These are phyloP conservation scores for Rhizopus stolonifer DNA, from an alignment of 371 early-diverging fungal genomes.

Conservation along the genomic window DNA sequence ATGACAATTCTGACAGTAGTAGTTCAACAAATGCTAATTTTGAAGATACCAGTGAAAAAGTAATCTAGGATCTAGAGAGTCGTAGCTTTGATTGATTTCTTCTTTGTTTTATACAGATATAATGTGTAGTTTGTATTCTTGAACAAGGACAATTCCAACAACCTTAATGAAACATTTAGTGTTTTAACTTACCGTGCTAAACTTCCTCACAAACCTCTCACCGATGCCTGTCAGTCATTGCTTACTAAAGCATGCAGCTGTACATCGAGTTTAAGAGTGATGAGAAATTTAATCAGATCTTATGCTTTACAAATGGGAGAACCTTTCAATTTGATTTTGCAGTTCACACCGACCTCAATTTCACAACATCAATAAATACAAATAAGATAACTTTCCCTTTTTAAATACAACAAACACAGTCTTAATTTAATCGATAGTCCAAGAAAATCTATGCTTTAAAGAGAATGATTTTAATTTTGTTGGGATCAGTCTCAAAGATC, in stretches of 20 bases:
- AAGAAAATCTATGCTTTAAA: constrained; percentile 12
- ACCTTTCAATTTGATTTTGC: constrained; percentile 7
- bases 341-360: constrained; percentile 10
- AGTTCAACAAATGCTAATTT: constrained; percentile 12
- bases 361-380: constrained; percentile 1
- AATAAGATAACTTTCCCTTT: constrained; percentile 10
- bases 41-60: constrained; percentile 13
- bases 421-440: constrained; percentile 8
- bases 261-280: constrained; percentile 5
- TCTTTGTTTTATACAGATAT: constrained; percentile 4
- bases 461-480: too few species aligned
- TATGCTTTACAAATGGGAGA: not conserved
- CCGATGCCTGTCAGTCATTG: constrained; percentile 5
- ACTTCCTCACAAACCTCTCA: constrained; percentile 6
- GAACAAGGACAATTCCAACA: constrained; percentile 1
- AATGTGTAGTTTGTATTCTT: constrained; percentile 6
- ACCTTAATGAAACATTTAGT: not conserved
- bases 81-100: constrained; percentile 4
- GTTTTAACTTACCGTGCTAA: not conserved
- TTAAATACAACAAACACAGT: constrained; percentile 8
- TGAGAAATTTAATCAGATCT: constrained; percentile 4
- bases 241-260: not conserved
- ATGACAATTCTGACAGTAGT: constrained; percentile 11
- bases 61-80: constrained; percentile 10
- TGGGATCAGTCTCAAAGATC: too few species aligned